Conservation (phyloP, 768 basidiomycete genomes). For the Leccinum sublutescens region DNA sequence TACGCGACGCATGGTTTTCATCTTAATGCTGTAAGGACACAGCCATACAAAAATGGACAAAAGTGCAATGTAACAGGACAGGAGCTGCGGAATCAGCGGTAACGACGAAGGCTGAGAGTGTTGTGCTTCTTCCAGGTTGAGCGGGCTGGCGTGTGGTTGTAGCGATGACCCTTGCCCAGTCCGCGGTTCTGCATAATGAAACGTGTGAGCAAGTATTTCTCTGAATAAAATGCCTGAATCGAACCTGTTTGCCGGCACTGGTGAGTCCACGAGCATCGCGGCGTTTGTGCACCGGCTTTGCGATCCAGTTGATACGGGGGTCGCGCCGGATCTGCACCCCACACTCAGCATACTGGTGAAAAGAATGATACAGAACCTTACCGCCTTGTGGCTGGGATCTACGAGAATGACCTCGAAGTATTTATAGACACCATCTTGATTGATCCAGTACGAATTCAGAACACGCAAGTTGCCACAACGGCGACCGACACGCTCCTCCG, state of each 20-base stretch:
- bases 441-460: constrained; percentile 98
- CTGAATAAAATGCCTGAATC: constrained; percentile 15
- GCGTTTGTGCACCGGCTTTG: constrained; percentile 97
- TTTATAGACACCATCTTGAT: constrained; percentile 98
- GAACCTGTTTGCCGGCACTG: constrained; percentile 90
- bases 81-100: constrained; percentile 52
- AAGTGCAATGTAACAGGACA: constrained; percentile 15
- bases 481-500: constrained; percentile 97
- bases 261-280: constrained; percentile 98
- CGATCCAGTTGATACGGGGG: constrained; percentile 98
- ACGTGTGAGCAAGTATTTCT: constrained; percentile 1
- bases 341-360: constrained; percentile 10
- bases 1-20: constrained; percentile 13
- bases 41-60: constrained; percentile 29
- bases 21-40: constrained; percentile 12
- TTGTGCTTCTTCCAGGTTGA: constrained; percentile 99
- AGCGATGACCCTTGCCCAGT: constrained; percentile 89
- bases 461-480: constrained; percentile 97
- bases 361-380: constrained; percentile 39
- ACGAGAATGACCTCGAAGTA: constrained; percentile 99
- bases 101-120: constrained; percentile 88
- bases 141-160: constrained; percentile 90
- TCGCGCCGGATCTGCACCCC: constrained; percentile 80
- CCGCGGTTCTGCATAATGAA: constrained; percentile 75
- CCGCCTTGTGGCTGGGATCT: constrained; percentile 92